Base-by-base conservation (phyloP, 345 rosid species). In the Toxicodendron radicans region DNA sequence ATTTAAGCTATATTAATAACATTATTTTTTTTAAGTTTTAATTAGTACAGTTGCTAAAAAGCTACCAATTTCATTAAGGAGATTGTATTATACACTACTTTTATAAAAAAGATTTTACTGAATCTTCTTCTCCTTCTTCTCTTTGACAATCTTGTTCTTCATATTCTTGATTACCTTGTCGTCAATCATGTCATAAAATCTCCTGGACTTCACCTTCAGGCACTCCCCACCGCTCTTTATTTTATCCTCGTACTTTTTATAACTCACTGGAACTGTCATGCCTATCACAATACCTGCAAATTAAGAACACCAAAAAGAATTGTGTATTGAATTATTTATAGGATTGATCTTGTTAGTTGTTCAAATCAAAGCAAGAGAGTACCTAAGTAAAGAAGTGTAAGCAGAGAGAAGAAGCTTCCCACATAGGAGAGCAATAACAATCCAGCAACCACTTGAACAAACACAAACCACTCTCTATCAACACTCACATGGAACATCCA, bases 401-500 rank as follows among this genome's bases (percentile, higher is more conserved):
- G 70, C 7, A 82, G 73, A 72, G 80, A 85, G 21, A 69, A 24
- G 53, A 74, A 60, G 56, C 69, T 73, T 43, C 83, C 87, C 4
- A 79, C 68, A 21, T 72, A 76, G 11, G 89, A 71, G 1, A 86
- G 80, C 3, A 78, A 16, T 77, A 78, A 73, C 11, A 90, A 33
- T 3, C 78, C 83, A 10, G 67, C 79, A 38, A 81, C 53, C 7
- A 76, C 77, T 59, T 75, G 60, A 1, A 66, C 81, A 33, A 85
- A 84, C 0, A 77, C 58, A 21, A 75, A 73, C 88, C 85, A 81
- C 14, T 84, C 82, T 43, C 73, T 73, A 68, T 77, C 85, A 2
- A 78, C 78, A 59, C 81, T 74, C 27, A 79, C 83, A 5, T 38
- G 33, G n/a, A 83, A 70, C 83, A 84, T 80, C 89, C 92, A 86